Base-by-base conservation (phyloP, 1,284 basidiomycete genomes). In the Austropuccinia psidii region DNA sequence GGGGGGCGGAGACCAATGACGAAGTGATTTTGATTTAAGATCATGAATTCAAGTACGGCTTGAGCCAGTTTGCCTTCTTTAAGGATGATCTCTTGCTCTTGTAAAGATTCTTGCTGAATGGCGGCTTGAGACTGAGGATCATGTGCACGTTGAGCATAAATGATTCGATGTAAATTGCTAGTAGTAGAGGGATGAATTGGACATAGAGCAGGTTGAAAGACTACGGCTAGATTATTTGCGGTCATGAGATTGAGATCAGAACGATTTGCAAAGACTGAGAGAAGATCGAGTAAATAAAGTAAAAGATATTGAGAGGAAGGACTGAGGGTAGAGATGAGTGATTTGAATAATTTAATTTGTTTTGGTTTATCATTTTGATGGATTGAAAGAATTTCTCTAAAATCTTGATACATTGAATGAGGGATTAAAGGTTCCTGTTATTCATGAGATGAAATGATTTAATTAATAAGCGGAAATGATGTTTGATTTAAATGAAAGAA, bases 201-300 rank as follows among this genome's bases (percentile, higher is more conserved):
- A 72, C 68, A 72, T 13, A 96, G 83, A 7, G 92, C 93, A 0
- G 93, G 93, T 75, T 92, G 89, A 82, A 97, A 97, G 75, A 96
- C 93, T 57, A 94, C 89, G 8, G 93, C 93, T 24, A 97, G 86
- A 81, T 96, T 98, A 75, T 90, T 86, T 17, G 94, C 90, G 0
- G 90, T 94, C 95, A 98, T 98, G 57, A 94, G 84, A 80, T 98
- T 98, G 83, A 89, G 90, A 77, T 93, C 90, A 31, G 88, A 87
- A 80, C 92, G 93, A 74, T 89, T 87, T 1, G 92, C 89, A 82
- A 98, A 97, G 8, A 98, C 93, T 58, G 92, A 93, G 58, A 98
- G 84, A 27, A 98, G 86, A 81, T 98, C 95, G 75, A 98, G 86
- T 39, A 98, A 91, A 81, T 98, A 98, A 70, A 98, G 87, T 33